Evolutionary conservation across 1,284 basidiomycete genomes (phyloP), one percentile per base, ranked within the genome.

Genomic region (Hortiboletus rubellus): DNA sequence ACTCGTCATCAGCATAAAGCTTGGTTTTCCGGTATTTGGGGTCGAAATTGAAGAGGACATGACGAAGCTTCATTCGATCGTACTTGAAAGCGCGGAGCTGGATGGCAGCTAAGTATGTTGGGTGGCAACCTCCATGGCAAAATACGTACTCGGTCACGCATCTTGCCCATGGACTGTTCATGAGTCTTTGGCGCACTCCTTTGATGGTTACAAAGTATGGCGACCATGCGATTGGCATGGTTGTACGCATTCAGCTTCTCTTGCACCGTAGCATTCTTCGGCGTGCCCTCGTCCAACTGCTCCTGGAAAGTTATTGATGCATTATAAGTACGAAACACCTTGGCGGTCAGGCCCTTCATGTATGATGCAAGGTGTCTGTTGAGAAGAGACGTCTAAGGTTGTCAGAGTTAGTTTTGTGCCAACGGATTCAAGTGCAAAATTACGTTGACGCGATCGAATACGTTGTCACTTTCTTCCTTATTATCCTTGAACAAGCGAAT

Each of bases 241-340:
- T 97, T 97, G 77, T 97, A 98, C 15, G 92, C 91, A 50, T 95
- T 92, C 54, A 98, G 80, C 77, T 96, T 97, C 77, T 98, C 94
- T 63, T 94, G 91, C 10, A 94, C 79, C 1, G 89, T 87, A 2
- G 85, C 87, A 63, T 86, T 79, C 64, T 81, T 79, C 1, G 92
- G 86, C 3, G 85, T 88, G 60, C 85, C 84, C 58, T 86, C 79
- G 65, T 94, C 90, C 56, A 98, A 78, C 64, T 96, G 87, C 50
- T 90, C 78, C 71, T 97, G 93, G 80, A 98, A 96, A 2, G 95
- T 96, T 74, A 86, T 87, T 31, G 95, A 98, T 17, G 95, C 95
- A 70, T 98, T 98, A 78, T 92, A 98, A 55, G 95, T 98, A 93
- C 95, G 95, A 82, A 98, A 98, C 24, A 98, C 95, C 74, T 98